Base-by-base conservation (phyloP, 495 filamentous ascomycete species). In the Penicillium salamii region DNA sequence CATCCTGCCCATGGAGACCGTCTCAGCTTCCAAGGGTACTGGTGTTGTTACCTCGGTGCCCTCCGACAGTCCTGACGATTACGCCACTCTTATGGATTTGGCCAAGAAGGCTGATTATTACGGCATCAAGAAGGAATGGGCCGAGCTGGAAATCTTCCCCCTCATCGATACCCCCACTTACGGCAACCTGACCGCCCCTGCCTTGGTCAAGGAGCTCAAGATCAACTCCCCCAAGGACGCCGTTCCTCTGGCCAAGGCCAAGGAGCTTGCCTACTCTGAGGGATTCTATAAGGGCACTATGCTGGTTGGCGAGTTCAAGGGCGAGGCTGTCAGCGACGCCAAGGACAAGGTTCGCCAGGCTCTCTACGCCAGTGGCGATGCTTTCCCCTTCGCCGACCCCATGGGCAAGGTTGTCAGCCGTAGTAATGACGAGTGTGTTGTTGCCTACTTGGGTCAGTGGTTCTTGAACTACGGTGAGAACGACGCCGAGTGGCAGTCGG, bases 91-190 rank as follows among this genome's bases (percentile, higher is more conserved):
- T 34, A 77, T 77, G 28, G 93, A 98, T 50, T 80, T 98, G 46
- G 81, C 85, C 20, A 97, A 97, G 78, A 97, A 98, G 77, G 79
- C 91, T n/a, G 93, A 97, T 3, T 97, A 88, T 72, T 97, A 98
- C 66, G 84, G 85, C 40, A 97, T 98, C 68, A 84, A 95, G 71
- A 95, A 93, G 71, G 92, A 97, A 62, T 98, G 93, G 93, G 91
- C 85, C 3, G 85, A 93, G 60, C 71, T 93, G 35, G 89, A 95
- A 47, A 90, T 97, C 49, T 49, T 83, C 41, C 88, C 91, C 35
- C 86, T 98, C 53, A 96, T 98, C 51, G 78, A 90, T 26, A 97
- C 93, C 7, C 92, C 92, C 1, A 84, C 84, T 13, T 96, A 93
- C 60, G 91, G 89, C 29, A 84, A 95, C 63, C 73, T 93, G 49